Evolutionary conservation across 2,329 filamentous ascomycete genomes (phyloP).

Genomic region (Pezicula radicicola): DNA sequence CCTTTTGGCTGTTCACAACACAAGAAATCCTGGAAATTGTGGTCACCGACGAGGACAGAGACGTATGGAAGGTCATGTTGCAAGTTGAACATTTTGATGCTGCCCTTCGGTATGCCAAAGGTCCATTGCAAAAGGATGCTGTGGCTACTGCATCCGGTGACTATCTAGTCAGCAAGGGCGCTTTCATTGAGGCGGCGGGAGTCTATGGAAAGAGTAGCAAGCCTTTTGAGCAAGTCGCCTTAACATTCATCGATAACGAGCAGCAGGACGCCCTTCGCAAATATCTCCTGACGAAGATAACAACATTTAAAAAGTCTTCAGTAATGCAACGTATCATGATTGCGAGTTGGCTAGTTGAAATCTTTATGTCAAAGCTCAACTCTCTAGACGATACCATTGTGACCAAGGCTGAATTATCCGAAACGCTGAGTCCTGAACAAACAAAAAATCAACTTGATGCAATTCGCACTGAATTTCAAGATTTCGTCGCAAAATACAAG

Average conservation of each 20-base stretch:
- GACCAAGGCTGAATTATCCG: conserved; percentile 78
- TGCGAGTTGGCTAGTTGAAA: conserved; percentile 89
- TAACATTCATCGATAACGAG: conserved; percentile 84
- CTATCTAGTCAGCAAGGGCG: conserved; percentile 75
- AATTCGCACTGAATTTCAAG: conserved; percentile 77
- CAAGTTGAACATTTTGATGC: conserved; percentile 83
- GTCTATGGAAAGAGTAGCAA: conserved; percentile 96
- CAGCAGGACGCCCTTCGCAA: conserved; percentile 89
- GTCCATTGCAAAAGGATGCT: conserved; percentile 78
- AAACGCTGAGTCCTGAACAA: conserved; percentile 67
- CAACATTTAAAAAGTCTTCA: conserved; percentile 75
- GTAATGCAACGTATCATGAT: conserved; percentile 96
- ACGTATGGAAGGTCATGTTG: conserved; percentile 94
- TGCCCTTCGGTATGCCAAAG: conserved; percentile 81
- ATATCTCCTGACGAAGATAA: conserved; percentile 83
- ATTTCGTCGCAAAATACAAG: conserved; percentile 84
- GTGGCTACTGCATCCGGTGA: conserved; percentile 92
- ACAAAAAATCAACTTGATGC: conserved; percentile 68
- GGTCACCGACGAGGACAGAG: conserved; percentile 82
- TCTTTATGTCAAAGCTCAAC: conserved; percentile 97
- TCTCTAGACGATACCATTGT: conserved; percentile 91
- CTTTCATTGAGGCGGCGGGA: conserved; percentile 80
- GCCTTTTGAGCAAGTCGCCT: conserved; percentile 91
- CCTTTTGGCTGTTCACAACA: conserved; percentile 92
- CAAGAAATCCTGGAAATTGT: conserved; percentile 93